Evolutionary conservation across 2,329 filamentous ascomycete species (phyloP).

Genomic region (Aspergillus bombycis): DNA sequence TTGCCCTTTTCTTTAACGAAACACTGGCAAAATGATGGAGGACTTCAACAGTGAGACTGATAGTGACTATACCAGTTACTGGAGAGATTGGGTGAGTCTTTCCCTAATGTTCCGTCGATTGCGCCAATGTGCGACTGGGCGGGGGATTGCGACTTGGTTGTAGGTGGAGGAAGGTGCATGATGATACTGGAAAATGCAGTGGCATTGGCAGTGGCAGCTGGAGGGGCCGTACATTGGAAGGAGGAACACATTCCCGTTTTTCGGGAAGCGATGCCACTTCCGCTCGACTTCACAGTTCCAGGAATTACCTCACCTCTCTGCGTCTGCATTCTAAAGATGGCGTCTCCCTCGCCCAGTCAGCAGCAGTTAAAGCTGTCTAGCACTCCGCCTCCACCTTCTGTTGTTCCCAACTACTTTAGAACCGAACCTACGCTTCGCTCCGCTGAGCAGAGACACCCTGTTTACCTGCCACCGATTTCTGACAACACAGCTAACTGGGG

Average conservation of each 20-base stretch:
- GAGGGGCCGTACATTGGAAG: neutral
- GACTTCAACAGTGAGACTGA: slow-evolving; percentile 98
- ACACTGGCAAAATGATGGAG: slow-evolving; percentile 67
- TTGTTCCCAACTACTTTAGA: neutral
- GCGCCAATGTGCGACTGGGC: slow-evolving; percentile 13
- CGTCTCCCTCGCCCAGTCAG: neutral
- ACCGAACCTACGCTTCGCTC: neutral
- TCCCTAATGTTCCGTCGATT: slow-evolving; percentile 6
- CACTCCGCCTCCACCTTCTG: neutral
- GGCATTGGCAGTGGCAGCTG: neutral
- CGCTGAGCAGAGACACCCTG: neutral
- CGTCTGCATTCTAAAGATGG: neutral
- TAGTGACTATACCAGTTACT: slow-evolving; percentile 98
- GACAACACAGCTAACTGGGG: slow-evolving; percentile 16
- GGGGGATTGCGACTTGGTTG: slow-evolving; percentile 12
- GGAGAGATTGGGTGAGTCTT: slow-evolving; percentile 92
- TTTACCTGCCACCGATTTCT: neutral
- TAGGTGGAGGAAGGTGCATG: slow-evolving; percentile 11
- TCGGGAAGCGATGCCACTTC: neutral
- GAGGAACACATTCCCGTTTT: neutral
- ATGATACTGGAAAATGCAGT: neutral
- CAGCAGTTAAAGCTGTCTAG: neutral
- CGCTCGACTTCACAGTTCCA: neutral
- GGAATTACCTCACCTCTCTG: neutral
- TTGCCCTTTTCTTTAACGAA: neutral